Evolutionary conservation across 108 stramenopile species (phyloP).

Genomic region (Fistulifera pelliculosa): DNA sequence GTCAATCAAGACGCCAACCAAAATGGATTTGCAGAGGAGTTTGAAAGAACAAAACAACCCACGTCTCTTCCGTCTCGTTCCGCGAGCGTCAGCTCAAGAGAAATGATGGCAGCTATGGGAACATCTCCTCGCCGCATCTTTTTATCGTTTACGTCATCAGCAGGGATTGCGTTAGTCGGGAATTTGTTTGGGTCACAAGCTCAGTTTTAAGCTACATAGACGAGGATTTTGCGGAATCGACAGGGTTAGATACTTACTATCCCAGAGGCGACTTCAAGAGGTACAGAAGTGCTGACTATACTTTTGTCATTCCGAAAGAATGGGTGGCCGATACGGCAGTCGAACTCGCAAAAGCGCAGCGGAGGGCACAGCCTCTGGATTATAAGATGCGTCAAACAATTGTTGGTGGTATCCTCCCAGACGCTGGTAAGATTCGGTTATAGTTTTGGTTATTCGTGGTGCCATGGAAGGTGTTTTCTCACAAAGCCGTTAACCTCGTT

Average conservation of each 20-base stretch:
- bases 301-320: constrained; percentile 65
- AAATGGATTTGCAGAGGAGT: too few relatives aligned
- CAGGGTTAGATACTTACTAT: constrained; percentile 56
- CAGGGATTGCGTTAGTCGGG: constrained; percentile 52
- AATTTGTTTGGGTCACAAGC: constrained; percentile 70
- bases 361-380: constrained; percentile 39
- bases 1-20: too few relatives aligned
- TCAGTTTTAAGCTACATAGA: constrained; percentile 36
- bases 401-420: constrained; percentile 13
- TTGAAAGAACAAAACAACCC: too few relatives aligned
- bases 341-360: constrained; percentile 61
- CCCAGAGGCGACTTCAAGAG: constrained; percentile 62
- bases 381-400: constrained; percentile 30
- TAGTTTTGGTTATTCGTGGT: too few relatives aligned
- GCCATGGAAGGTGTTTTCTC: too few relatives aligned
- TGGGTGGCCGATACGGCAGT: constrained; percentile 76
- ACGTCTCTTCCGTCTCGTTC: too few relatives aligned
- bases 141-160: constrained; percentile 29
- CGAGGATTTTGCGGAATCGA: constrained; percentile 44
- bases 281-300: constrained; percentile 35
- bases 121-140: constrained; percentile 57
- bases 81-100: neutral
- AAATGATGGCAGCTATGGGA: constrained; percentile 54
- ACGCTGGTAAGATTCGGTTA: constrained; percentile 1
- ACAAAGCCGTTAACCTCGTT: too few relatives aligned